Evolutionary conservation across 306 rosid genomes (phyloP).

Genomic region (Datisca glomerata): DNA sequence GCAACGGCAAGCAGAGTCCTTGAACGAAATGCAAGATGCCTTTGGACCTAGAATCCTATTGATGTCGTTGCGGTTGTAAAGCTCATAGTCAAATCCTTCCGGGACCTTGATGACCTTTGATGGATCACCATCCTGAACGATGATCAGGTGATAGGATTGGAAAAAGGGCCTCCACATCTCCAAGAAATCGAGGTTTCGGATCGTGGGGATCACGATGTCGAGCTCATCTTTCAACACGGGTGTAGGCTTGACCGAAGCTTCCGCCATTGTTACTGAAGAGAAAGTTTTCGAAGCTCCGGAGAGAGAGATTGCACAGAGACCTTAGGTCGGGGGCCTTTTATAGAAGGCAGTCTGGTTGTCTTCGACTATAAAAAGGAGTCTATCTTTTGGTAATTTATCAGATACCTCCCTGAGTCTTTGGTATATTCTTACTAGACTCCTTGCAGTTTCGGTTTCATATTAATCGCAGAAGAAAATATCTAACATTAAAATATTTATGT

Average conservation of each 20-base stretch:
- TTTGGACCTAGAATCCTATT: conserved; percentile 46
- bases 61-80: conserved; percentile 54
- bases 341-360: no score
- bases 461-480: no score
- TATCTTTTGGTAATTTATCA: no score
- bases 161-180: conserved; percentile 76
- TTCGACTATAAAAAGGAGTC: no score
- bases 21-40: conserved; percentile 69
- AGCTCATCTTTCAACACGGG: conserved; percentile 53
- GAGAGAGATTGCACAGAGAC: no score
- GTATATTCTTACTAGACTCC: no score
- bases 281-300: no score
- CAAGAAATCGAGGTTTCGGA: conserved; percentile 63
- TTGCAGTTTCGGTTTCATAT: no score
- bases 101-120: conserved; percentile 52
- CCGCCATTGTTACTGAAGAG: conserved; percentile 15
- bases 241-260: conserved; percentile 18
- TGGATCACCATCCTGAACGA: conserved; percentile 86
- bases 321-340: no score
- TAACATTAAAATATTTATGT: no score
- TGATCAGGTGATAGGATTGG: conserved; percentile 57
- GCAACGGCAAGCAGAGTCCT: conserved; percentile 83
- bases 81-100: conserved; percentile 54
- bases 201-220: conserved; percentile 80
- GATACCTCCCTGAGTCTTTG: no score